These are phyloP conservation scores for Lasiodiplodia hormozganensis DNA, from an alignment of 2,329 filamentous ascomycete genomes.

Conservation along the genomic window DNA sequence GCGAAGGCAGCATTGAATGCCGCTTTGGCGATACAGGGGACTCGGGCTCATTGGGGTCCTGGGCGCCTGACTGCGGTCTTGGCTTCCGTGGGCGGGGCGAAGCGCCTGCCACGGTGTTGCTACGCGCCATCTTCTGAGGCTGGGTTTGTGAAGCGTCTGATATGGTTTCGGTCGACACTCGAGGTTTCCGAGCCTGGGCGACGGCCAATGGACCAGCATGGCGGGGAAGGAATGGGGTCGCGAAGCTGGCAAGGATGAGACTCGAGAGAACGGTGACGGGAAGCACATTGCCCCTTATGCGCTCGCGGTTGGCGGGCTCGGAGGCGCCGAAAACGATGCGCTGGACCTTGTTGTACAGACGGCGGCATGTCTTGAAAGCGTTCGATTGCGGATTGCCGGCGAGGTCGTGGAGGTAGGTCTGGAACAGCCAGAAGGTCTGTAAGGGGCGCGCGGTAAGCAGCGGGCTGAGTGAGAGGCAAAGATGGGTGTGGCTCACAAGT, in stretches of 20 bases:
- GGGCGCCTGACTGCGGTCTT: slow-evolving; percentile 38
- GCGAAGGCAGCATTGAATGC: slow-evolving; percentile 27
- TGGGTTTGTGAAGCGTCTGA: slow-evolving; percentile 62
- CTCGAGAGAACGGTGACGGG: slow-evolving; percentile 83
- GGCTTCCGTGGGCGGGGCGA: slow-evolving; percentile 53
- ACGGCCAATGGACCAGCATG: slow-evolving; percentile 83
- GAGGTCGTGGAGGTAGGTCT: slow-evolving; percentile 85
- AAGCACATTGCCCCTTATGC: slow-evolving; percentile 81
- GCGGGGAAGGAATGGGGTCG: slow-evolving; percentile 74
- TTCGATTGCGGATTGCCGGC: slow-evolving; percentile 76
- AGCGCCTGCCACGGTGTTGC: slow-evolving; percentile 69
- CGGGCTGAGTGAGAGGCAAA: background rate
- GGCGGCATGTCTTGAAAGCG: slow-evolving; percentile 80
- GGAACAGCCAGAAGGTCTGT: slow-evolving; percentile 89
- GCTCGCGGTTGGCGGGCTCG: slow-evolving; percentile 72
- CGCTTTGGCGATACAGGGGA: slow-evolving; percentile 32
- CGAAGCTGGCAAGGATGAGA: slow-evolving; percentile 78
- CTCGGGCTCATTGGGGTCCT: slow-evolving; percentile 34
- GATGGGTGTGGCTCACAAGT: slow-evolving; percentile 60
- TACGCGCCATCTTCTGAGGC: slow-evolving; percentile 66
- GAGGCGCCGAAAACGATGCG: slow-evolving; percentile 83
- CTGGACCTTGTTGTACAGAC: slow-evolving; percentile 88
- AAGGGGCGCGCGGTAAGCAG: slow-evolving; percentile 21
- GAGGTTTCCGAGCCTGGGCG: slow-evolving; percentile 79
- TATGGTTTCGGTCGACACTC: slow-evolving; percentile 67